These are phyloP conservation scores for Colletotrichum melonis DNA, from an alignment of 2,329 filamentous ascomycete species.

Conservation along the genomic window DNA sequence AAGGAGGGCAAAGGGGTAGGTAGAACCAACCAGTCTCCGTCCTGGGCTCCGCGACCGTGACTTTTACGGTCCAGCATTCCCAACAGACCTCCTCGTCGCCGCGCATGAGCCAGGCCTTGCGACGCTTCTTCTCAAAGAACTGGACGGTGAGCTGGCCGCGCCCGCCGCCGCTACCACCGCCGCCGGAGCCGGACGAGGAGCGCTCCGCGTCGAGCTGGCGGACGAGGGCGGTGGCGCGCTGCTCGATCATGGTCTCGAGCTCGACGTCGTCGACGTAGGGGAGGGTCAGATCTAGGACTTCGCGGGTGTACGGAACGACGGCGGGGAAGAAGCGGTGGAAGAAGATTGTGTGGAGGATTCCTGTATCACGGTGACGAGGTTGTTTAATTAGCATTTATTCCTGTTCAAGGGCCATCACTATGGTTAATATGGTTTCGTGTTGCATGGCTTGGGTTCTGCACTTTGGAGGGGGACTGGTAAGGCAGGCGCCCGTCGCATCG, in stretches of 20 bases:
- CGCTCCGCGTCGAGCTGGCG: conserved; percentile 78
- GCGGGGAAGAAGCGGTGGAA: conserved; percentile 98
- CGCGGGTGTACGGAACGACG: conserved; percentile 83
- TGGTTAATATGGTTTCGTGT: too few relatives aligned
- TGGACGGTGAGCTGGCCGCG: conserved; percentile 86
- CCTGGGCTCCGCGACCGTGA: conserved; percentile 89
- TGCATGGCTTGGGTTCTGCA: background rate
- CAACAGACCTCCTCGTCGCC: conserved; percentile 95
- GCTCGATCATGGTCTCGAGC: conserved; percentile 93
- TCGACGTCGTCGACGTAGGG: conserved; percentile 91
- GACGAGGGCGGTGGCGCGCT: conserved; percentile 82
- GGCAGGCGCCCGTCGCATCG: background rate
- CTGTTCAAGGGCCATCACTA: background rate
- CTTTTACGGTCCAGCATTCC: conserved; percentile 95
- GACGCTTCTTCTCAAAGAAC: conserved; percentile 93
- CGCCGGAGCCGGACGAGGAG: conserved; percentile 41
- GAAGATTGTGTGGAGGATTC: conserved; percentile 96
- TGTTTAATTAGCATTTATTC: background rate
- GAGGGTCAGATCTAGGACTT: conserved; percentile 90
- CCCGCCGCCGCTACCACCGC: conserved; percentile 62
- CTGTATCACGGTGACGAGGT: conserved; percentile 55
- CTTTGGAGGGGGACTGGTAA: background rate
- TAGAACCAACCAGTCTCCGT: conserved; percentile 83
- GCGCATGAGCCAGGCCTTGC: conserved; percentile 82
- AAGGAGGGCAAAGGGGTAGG: background rate